Evolutionary conservation across 208 protist genomes (phyloP), one percentile per base, ranked within the genome.

Genomic region (Wallacemonas sp.): DNA sequence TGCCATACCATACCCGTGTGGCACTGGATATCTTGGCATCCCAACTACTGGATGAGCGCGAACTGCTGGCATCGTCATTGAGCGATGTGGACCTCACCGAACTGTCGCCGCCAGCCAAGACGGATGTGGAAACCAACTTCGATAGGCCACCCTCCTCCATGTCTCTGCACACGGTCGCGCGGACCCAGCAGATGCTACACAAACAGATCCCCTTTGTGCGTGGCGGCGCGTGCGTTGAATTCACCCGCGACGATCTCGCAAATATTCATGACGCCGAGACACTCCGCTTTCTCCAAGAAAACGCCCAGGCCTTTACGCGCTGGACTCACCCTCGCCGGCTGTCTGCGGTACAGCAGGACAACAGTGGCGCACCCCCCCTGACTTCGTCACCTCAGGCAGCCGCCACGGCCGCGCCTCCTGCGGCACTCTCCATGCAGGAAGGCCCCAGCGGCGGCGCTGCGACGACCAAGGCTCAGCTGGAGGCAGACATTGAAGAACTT

Each of bases 211-310:
- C 73, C 1, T 63, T 93, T 59, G 55, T 80, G 1, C 75, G 70
- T 26, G 79, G 71, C 8, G 85, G 85, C 1, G 60, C 76, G 15
- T 60, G 73, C 22, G 74, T 80, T 17, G 44, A 76, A 38, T 79
- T 93, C 27, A 84, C 68, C 5, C 63, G 30, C n/a, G 79, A 85
- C 6, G 87, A 94, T 53, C 66, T 94, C 30, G 29, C 48, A 9
- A 77, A 70, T 50, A 80, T 94, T 30, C 78, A 57, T 0, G 83
- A 94, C 30, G 62, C 68, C 0, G 76, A 85, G 29, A 66, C 89
- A 45, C 75, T 94, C 15, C 79, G 67, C 13, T 85, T 77, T 66
- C 53, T 82, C 30, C 54, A 83, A 39, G 52, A 75, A 12, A 79
- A 87, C 62, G 76, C 67, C 19, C 41, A 59, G 10, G 63, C 66